These are phyloP conservation scores for Tulasnella sp. DNA, from an alignment of 768 basidiomycete species.

Conservation along the genomic window DNA sequence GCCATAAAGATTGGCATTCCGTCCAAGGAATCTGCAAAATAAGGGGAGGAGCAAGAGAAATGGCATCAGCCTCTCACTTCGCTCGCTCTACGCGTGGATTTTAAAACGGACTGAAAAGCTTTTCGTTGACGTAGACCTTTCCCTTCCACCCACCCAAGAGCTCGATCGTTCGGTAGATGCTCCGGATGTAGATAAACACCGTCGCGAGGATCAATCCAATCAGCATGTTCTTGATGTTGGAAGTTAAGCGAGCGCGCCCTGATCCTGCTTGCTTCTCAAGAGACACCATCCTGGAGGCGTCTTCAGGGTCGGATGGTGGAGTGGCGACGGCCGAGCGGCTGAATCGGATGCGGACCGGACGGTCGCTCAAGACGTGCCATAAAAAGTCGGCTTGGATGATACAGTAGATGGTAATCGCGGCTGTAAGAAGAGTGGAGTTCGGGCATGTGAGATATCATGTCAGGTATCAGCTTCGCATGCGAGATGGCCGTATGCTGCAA, in stretches of 20 bases:
- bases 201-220: constrained; percentile 33
- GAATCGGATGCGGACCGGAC: constrained; percentile 37
- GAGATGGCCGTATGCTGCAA: neutral
- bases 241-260: constrained; percentile 14
- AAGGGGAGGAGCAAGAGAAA: too few species aligned
- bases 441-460: neutral
- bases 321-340: constrained; percentile 37
- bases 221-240: constrained; percentile 30
- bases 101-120: constrained; percentile 53
- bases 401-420: constrained; percentile 22
- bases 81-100: too few species aligned
- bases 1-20: constrained; percentile 48
- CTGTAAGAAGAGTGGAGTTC: neutral
- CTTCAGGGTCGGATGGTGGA: constrained; percentile 46
- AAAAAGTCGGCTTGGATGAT: constrained; percentile 10
- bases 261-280: constrained; percentile 5
- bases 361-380: neutral
- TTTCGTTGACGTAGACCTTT: constrained; percentile 42
- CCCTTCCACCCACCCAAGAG: constrained; percentile 18
- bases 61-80: too few species aligned
- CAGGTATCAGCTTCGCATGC: neutral
- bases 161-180: constrained; percentile 29
- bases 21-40: constrained; percentile 50
- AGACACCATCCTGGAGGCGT: constrained; percentile 32
- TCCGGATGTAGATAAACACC: constrained; percentile 48